Evolutionary conservation across 495 filamentous ascomycete genomes (phyloP), one percentile per base, ranked within the genome.

Genomic region (Annulohypoxylon maeteangense): DNA sequence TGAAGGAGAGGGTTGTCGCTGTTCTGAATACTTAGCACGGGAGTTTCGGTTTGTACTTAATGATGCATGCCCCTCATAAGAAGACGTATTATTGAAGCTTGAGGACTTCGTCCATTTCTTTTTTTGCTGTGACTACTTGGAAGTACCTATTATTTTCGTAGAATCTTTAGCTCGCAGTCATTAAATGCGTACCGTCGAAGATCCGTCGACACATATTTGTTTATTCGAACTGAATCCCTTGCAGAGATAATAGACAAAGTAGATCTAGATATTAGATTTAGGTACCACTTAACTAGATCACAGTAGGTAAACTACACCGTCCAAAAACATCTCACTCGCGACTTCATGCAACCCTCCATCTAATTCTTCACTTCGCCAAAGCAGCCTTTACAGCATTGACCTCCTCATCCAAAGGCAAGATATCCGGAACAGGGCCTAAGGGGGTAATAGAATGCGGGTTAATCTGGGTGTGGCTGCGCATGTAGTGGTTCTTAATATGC

Each of bases 391-490:
- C 81, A 47, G 79, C 81, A 12, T 68, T 20, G 0, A 84, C 82
- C 72, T 84, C 82, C 65, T 81, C 81, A 4, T 72, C 81, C 16
- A 84, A 36, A 31, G 78, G 79, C 71, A 85, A 36, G 7, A 93
- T 84, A 74, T 90, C 82, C 1, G 91, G 91, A 55, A 85, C 76
- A 5, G 91, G 91, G 0, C 91, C 91, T 22, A 89, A 72, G 3
- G 90, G 90, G 0, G 89, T 90, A 68, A 92, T 89, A 1, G 83
- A 80, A 50, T 71, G 75, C 1, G 80, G 82, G 60, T 85, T 85
- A 69, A 85, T 85, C 70, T 87, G 83, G 3, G 78, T 74, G 61
- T 87, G 84, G 32, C 77, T 81, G 72, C 83, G 85, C 23, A 83
- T 87, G 66, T 87, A 87, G 71, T 87, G 84, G 53, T 83, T 82